A percentile compares a stretch with the other conserved stretches of the same genome.
These are phyloP conservation scores for Lipomyces kockii DNA, from an alignment of 805 yeast species.

Conservation along the genomic window DNA sequence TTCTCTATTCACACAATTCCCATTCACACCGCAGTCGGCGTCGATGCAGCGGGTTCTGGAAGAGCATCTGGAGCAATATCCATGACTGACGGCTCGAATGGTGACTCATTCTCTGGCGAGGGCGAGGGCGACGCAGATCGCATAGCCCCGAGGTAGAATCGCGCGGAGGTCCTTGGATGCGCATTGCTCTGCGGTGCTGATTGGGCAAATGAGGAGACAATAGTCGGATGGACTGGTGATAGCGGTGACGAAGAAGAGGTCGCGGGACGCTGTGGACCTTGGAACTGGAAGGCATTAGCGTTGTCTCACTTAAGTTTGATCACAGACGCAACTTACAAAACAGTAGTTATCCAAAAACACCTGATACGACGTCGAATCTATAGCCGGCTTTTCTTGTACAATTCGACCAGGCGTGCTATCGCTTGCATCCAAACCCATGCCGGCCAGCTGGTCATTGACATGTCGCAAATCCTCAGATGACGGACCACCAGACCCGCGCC, in stretches of 20 bases:
- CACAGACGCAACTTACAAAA: conserved; percentile 38
- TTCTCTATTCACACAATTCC: conserved; percentile 7
- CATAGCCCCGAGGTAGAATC: neutral
- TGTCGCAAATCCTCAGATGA: conserved; percentile 34
- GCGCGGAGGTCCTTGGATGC: neutral
- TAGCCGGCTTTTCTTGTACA: conserved; percentile 38
- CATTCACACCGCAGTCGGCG: conserved; percentile 14
- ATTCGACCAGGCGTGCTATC: conserved; percentile 2
- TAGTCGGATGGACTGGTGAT: neutral
- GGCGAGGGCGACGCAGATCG: conserved; percentile 11
- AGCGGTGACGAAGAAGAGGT: neutral
- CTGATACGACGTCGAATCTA: conserved; percentile 48
- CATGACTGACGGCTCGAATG: conserved; percentile 17
- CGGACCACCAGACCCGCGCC: conserved; percentile 28
- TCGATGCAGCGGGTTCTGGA: neutral
- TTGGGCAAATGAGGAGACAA: neutral
- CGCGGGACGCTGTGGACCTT: conserved; percentile 22
- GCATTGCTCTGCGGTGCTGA: conserved; percentile 1
- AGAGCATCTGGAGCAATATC: neutral
- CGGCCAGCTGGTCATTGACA: conserved; percentile 33
- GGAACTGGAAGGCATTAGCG: conserved; percentile 13
- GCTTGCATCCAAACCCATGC: conserved; percentile 16
- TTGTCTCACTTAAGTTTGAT: neutral
- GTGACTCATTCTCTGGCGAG: conserved; percentile 18
- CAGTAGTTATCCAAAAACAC: conserved; percentile 49